Conservation (phyloP, 768 basidiomycete species). For the Naganishia kalamii region DNA sequence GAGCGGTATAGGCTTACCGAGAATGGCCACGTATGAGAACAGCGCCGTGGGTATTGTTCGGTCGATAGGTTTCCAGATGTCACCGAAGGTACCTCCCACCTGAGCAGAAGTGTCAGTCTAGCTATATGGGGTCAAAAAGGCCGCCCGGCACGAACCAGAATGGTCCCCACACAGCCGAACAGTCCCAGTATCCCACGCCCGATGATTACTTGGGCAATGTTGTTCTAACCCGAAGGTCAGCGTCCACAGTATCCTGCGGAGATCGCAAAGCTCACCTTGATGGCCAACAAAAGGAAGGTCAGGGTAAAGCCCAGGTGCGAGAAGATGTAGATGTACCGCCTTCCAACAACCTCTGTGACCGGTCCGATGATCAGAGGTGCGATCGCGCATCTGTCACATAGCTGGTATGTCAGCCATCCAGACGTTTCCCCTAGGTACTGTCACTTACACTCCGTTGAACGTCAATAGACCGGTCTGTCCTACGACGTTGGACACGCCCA, state of each 20-base stretch:
- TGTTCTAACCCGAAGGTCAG: neutral
- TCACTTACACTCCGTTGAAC: slow-evolving; percentile 13
- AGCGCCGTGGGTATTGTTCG: slow-evolving; percentile 23
- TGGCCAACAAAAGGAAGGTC: neutral
- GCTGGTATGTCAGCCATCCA: neutral
- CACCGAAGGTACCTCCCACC: slow-evolving; percentile 24
- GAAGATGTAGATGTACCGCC: slow-evolving; percentile 12
- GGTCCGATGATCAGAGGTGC: slow-evolving; percentile 14
- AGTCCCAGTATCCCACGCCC: slow-evolving; percentile 8
- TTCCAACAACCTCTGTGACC: slow-evolving; percentile 1
- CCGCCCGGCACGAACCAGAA: no score
- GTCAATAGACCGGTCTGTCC: slow-evolving; percentile 5
- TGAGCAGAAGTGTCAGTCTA: neutral
- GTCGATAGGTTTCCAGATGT: slow-evolving; percentile 23
- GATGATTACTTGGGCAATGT: slow-evolving; percentile 12
- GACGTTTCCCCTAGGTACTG: neutral
- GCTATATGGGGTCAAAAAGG: no score
- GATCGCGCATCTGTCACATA: slow-evolving; percentile 3
- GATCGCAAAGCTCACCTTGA: neutral
- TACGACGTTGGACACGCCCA: slow-evolving; percentile 3
- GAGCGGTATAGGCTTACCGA: neutral
- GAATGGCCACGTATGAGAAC: slow-evolving; percentile 12
- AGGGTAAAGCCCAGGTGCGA: neutral
- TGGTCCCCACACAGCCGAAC: slow-evolving; percentile 9
- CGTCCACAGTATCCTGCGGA: no score